These are phyloP conservation scores for Nannochloris sp. DNA, from an alignment of 139 green algal species.

Conservation along the genomic window DNA sequence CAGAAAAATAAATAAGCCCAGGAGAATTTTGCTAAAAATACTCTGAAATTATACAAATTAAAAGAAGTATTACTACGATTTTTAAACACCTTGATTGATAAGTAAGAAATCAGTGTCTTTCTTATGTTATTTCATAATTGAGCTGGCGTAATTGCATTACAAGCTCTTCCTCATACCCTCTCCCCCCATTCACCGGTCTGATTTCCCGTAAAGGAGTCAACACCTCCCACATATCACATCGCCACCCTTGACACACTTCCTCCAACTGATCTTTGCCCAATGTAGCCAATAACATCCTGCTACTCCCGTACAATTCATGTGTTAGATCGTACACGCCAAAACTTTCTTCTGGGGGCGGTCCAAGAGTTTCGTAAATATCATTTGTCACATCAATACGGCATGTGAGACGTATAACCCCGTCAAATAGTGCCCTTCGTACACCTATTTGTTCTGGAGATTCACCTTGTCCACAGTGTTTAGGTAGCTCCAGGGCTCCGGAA, in stretches of 20 bases:
- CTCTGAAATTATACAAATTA: neutral
- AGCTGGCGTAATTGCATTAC: conserved; percentile 27
- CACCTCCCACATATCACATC: conserved; percentile 32
- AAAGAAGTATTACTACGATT: too few species aligned
- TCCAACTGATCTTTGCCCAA: conserved; percentile 22
- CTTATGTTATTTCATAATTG: conserved; percentile 24
- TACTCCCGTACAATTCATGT: conserved; percentile 28
- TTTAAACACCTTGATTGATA: too few species aligned
- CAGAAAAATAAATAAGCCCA: neutral
- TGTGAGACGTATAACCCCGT: conserved; percentile 28
- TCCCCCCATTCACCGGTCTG: conserved; percentile 25
- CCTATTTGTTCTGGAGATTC: conserved; percentile 11
- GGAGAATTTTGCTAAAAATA: neutral
- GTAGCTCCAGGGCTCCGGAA: neutral
- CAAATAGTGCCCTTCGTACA: conserved; percentile 24
- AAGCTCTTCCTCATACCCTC: conserved; percentile 21
- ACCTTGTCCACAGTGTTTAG: neutral
- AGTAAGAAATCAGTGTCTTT: too few species aligned
- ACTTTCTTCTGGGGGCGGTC: neutral
- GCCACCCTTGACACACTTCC: conserved; percentile 34
- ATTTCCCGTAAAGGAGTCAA: conserved; percentile 15
- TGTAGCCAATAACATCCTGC: conserved; percentile 36
- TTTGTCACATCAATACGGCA: conserved; percentile 26
- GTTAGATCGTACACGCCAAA: conserved; percentile 14
- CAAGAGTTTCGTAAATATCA: conserved; percentile 25